phyloP scores from a whole-genome alignment of 352 stramenopile genomes.

The Saprolegnia parasitica region DNA sequence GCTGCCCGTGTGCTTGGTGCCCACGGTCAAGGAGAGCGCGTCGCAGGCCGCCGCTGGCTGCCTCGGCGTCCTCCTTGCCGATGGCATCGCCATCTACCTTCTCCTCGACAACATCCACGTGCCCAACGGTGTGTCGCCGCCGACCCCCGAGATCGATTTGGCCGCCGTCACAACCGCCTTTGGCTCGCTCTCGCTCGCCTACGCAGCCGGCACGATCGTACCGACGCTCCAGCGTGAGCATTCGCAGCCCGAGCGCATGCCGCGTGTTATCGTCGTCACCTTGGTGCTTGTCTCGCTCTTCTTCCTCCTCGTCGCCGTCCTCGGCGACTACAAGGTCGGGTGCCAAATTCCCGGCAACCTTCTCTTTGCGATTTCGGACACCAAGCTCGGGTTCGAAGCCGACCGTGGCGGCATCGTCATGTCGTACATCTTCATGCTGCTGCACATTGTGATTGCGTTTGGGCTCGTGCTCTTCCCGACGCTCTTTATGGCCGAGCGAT shows the following conservation, averaged over 20 bases:
- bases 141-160: slow-evolving; percentile 17
- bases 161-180: slow-evolving; percentile 17
- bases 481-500: slow-evolving; percentile 55
- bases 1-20: slow-evolving; percentile 28
- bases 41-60: slow-evolving; percentile 16
- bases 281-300: slow-evolving; percentile 21
- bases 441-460: slow-evolving; percentile 51
- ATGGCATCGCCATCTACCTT: slow-evolving; percentile 23
- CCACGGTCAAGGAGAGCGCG: slow-evolving; percentile 29
- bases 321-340: slow-evolving; percentile 39
- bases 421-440: slow-evolving; percentile 48
- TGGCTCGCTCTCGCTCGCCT: slow-evolving; percentile 27
- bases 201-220: slow-evolving; percentile 27
- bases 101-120: slow-evolving; percentile 21
- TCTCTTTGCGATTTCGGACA: slow-evolving; percentile 56
- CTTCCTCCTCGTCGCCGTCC: slow-evolving; percentile 40
- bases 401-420: slow-evolving; percentile 43
- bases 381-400: slow-evolving; percentile 41
- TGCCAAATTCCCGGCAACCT: slow-evolving; percentile 39
- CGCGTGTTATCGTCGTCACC: slow-evolving; percentile 26
- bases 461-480: slow-evolving; percentile 48
- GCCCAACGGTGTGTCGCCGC: slow-evolving; percentile 13
- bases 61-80: slow-evolving; percentile 22
- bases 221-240: slow-evolving; percentile 27
- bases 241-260: slow-evolving; percentile 23